phyloP scores from a whole-genome alignment of 2,329 filamentous ascomycete genomes.

The Pseudocercospora cruenta region DNA sequence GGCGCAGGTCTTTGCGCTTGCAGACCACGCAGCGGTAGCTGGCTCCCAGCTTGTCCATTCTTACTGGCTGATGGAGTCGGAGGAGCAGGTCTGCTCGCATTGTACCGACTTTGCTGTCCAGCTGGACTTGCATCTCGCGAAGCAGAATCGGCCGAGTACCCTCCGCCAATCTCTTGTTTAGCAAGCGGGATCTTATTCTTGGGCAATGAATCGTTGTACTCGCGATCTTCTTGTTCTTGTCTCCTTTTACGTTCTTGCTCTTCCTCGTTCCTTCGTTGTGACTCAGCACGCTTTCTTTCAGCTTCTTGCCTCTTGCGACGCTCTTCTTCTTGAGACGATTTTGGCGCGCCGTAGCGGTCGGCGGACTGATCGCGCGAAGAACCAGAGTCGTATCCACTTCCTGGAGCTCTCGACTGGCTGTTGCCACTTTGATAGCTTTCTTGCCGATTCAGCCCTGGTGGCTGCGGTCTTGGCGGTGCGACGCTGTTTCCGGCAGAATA shows the following conservation, averaged over 20 bases:
- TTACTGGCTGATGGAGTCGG: slow-evolving; percentile 38
- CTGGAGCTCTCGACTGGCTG: slow-evolving; percentile 28
- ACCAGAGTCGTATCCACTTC: slow-evolving; percentile 24
- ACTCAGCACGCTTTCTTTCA: slow-evolving; percentile 42
- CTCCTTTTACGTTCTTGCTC: slow-evolving; percentile 54
- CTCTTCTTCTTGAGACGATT: slow-evolving; percentile 46
- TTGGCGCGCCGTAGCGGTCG: slow-evolving; percentile 33
- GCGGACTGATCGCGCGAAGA: slow-evolving; percentile 30
- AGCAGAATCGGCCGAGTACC: slow-evolving; percentile 52
- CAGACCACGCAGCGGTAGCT: slow-evolving; percentile 50
- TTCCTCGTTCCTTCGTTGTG: slow-evolving; percentile 48
- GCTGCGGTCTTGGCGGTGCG: slow-evolving; percentile 53
- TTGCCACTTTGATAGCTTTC: slow-evolving; percentile 48
- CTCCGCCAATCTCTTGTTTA: slow-evolving; percentile 85
- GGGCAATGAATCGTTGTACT: slow-evolving; percentile 86
- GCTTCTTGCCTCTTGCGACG: slow-evolving; percentile 45
- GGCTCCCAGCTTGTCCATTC: slow-evolving; percentile 30
- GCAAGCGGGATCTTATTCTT: slow-evolving; percentile 79
- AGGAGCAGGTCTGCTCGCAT: slow-evolving; percentile 81
- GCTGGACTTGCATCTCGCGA: slow-evolving; percentile 49
- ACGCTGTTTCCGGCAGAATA: slow-evolving; percentile 52
- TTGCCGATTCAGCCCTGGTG: slow-evolving; percentile 49
- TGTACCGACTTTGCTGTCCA: slow-evolving; percentile 68
- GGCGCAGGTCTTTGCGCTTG: slow-evolving; percentile 67
- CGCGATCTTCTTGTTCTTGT: slow-evolving; percentile 70